Evolutionary conservation across 139 green algal genomes (phyloP), one percentile per base, ranked within the genome.

Genomic region (Gonium pectorale): DNA sequence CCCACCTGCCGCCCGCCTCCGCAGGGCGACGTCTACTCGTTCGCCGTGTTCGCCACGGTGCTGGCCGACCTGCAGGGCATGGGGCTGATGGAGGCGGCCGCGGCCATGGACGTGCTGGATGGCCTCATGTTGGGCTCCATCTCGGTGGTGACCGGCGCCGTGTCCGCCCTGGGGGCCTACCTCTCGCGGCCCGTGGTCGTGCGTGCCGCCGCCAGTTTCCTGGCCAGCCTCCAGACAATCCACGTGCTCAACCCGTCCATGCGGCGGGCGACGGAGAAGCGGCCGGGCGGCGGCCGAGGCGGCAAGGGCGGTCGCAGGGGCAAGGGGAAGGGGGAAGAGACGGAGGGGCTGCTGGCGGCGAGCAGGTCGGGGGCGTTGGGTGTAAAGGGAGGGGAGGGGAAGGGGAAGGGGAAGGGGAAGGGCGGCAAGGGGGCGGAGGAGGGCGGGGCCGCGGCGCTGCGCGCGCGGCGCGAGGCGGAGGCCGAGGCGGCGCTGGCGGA

Each of bases 221-320:
- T 86, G 37, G 79, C 64, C 46, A 59, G 52, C 66, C 71, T 78
- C 44, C 82, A 87, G 59, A 71, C 41, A 59, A 82, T 82, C 3
- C 22, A 82, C 59, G 56, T 67, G 56, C 60, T 82, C n/a, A 82
- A 82, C 59, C 59, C 75, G 15, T n/a, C n/a, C 59, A 82, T 82
- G 75, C 40, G 75, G 29, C 59, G 75, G 2, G 38, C 29, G 38
- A 69, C 5, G 11, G 38, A 59, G 54, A 41, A 29, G 26, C 54
- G 54, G 38, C 5, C 26, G 9, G 7, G 31, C 19, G 2, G 49
- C 5, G 52, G 26, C 26, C 22, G 51, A 17, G n/a, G 44, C 27
- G 68, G 9, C 41, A 54, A 56, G 41, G 41, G 60, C 60, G 3
- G 60, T 13, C 3, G n/a, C n/a, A 7, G 33, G 68, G 52, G 19